Base-by-base conservation (phyloP, 768 basidiomycete species). In the Pulveroboletus sp. region DNA sequence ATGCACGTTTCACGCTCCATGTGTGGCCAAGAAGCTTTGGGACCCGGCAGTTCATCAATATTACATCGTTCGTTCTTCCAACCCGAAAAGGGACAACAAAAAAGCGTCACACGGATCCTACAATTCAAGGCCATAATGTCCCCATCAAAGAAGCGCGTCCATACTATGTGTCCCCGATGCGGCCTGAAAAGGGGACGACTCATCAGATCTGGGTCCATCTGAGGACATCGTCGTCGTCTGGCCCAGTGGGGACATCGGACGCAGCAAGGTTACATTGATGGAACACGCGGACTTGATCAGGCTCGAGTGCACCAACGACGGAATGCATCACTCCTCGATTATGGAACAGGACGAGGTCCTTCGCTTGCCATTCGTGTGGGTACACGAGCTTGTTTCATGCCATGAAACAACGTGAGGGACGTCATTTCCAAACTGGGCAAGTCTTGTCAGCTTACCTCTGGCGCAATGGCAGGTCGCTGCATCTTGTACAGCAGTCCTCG, bases 391-490 rank as follows among this genome's bases (percentile, higher is more conserved):
- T 8, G 28, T 30, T 35, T 33, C 42, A 17, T 30, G 38, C 13
- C 17, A 39, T 11, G 39, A 18, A 37, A 39, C 15, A 39, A 37
- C 8, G 14, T 41, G 42, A 44, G 39, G 27, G 31, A 43, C 40
- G 9, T 51, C 26, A 24, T 46, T 30, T 32, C 46, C 32, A 27
- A 24, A 44, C 36, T 24, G 31, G 36, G 13, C 5, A 28, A 38
- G 13, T 21, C 30, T 42, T 30, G 24, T 27, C 6, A 18, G 33
- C 64, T 53, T 54, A 86, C 86, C 49, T 69, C 65, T 14, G 93
- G 93, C 1, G 89, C 83, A 53, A 96, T 96, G n/a, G 82, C 92
- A 5, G 93, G 93, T 10, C 93, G 72, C 64, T 94, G 92, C 80
- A 95, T 87, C 70, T 76, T 78, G 73, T 96, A 93, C 33, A 94